Conservation (phyloP, 2,329 filamentous ascomycete genomes). For the Exophiala calicioides region DNA sequence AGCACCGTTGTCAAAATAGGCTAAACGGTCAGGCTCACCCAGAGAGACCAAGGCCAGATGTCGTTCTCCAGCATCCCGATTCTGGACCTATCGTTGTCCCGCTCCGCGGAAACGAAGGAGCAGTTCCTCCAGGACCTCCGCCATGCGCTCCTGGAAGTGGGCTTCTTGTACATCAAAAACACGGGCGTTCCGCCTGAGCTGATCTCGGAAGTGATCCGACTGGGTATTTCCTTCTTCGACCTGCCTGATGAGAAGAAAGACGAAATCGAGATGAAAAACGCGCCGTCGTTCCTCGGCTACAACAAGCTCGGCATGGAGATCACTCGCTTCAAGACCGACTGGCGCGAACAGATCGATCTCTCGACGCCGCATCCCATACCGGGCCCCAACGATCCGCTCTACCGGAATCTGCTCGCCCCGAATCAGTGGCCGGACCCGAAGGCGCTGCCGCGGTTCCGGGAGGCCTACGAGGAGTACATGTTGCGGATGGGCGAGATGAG, state of each 20-base stretch:
- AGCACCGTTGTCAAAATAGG: too few relatives aligned
- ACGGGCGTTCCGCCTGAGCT: slow-evolving; percentile 69
- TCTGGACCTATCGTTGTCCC: slow-evolving; percentile 70
- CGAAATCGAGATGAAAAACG: slow-evolving; percentile 71
- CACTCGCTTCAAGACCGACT: slow-evolving; percentile 74
- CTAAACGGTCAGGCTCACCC: too few relatives aligned
- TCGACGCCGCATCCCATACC: slow-evolving; percentile 75
- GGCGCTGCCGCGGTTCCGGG: slow-evolving; percentile 63
- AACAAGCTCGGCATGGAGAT: slow-evolving; percentile 57
- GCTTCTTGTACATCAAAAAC: slow-evolving; percentile 83
- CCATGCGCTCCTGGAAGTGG: slow-evolving; percentile 78
- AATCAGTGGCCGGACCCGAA: slow-evolving; percentile 73
- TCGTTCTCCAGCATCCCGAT: slow-evolving; percentile 61
- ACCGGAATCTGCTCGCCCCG: slow-evolving; percentile 74
- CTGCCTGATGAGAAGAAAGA: slow-evolving; percentile 76
- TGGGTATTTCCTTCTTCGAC: slow-evolving; percentile 75
- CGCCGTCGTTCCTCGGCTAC: slow-evolving; percentile 63
- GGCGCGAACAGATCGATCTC: slow-evolving; percentile 84
- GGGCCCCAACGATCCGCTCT: slow-evolving; percentile 62
- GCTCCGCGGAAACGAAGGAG: slow-evolving; percentile 66
- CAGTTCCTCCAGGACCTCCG: slow-evolving; percentile 70
- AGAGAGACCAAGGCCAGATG: slow-evolving; percentile 10
- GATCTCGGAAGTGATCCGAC: slow-evolving; percentile 63
- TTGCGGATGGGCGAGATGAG: slow-evolving; percentile 70
- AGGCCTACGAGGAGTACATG: slow-evolving; percentile 74